These are phyloP conservation scores for Naganishia cerealis DNA, from an alignment of 1,284 basidiomycete species.

Conservation along the genomic window DNA sequence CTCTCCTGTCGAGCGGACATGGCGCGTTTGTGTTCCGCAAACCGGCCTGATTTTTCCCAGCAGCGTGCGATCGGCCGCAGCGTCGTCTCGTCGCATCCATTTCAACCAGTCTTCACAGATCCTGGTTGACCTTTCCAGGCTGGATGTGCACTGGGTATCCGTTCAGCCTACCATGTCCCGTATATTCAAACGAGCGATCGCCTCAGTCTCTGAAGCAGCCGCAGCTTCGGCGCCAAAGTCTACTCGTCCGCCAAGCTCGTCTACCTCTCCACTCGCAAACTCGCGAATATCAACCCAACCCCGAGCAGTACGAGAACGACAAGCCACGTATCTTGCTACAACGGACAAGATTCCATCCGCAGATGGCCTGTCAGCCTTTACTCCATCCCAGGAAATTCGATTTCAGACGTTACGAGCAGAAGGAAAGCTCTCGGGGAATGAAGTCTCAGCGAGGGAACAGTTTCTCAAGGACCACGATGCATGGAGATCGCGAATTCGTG, in stretches of 20 bases:
- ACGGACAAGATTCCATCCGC: constrained; percentile 13
- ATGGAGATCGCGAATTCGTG: constrained; percentile 48
- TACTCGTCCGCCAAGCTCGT: constrained; percentile 12
- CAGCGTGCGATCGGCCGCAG: background rate
- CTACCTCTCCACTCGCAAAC: constrained; percentile 10
- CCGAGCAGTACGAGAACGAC: constrained; percentile 42
- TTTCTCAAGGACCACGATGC: constrained; percentile 43
- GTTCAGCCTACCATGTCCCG: constrained; percentile 41
- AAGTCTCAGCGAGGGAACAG: constrained; percentile 40
- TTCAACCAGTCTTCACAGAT: background rate
- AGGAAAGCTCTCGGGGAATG: constrained; percentile 41
- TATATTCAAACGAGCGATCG: constrained; percentile 43
- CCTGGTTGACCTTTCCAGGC: no score
- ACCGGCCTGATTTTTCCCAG: constrained; percentile 5
- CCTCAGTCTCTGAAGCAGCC: constrained; percentile 33
- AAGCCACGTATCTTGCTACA: constrained; percentile 35
- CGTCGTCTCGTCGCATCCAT: background rate
- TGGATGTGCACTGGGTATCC: no score
- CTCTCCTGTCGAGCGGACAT: background rate
- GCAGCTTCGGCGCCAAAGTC: constrained; percentile 35
- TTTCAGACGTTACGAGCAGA: constrained; percentile 43
- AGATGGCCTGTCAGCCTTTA: constrained; percentile 20
- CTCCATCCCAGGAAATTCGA: constrained; percentile 43
- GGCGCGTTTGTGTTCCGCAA: background rate
- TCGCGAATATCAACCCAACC: constrained; percentile 39